Percentiles rank a stretch among this genome's conserved stretches.
phyloP scores from a whole-genome alignment of 2,329 filamentous ascomycete genomes.

The Gremmenia infestans region DNA sequence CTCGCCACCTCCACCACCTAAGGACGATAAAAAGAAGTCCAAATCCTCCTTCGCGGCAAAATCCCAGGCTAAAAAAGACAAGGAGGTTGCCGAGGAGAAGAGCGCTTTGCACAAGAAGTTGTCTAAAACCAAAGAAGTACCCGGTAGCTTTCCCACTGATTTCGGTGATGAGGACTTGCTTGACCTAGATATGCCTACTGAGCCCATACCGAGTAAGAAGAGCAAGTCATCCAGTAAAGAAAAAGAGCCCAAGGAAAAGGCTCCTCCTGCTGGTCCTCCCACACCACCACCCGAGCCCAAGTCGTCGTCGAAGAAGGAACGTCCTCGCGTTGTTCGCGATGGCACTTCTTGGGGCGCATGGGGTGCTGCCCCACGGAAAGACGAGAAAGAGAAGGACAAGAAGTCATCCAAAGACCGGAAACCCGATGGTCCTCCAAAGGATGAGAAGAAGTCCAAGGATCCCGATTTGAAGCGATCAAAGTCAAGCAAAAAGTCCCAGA shows the following conservation, averaged over 20 bases:
- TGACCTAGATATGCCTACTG: constrained; percentile 45
- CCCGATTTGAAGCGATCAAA: constrained; percentile 49
- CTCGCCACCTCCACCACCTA: constrained; percentile 38
- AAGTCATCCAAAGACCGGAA: constrained; percentile 30
- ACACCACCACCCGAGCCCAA: constrained; percentile 48
- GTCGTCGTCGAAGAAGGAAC: constrained; percentile 66
- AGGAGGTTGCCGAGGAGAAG: constrained; percentile 28
- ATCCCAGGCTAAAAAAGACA: constrained; percentile 35
- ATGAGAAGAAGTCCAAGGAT: constrained; percentile 42
- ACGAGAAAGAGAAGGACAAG: constrained; percentile 27
- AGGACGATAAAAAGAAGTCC: constrained; percentile 41
- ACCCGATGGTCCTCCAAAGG: constrained; percentile 15
- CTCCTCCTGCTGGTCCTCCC: constrained; percentile 34
- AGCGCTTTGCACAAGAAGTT: constrained; percentile 33
- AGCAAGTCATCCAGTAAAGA: constrained; percentile 36
- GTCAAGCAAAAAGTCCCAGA: constrained; percentile 52
- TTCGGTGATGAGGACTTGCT: constrained; percentile 41
- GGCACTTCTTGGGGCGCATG: constrained; percentile 71
- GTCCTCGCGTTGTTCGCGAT: constrained; percentile 67
- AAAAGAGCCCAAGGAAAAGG: constrained; percentile 30
- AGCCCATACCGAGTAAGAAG: constrained; percentile 39
- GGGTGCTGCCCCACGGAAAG: constrained; percentile 48
- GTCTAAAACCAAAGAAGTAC: constrained; percentile 39
- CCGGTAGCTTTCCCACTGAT: constrained; percentile 54
- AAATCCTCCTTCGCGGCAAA: constrained; percentile 12